Conservation (phyloP, 2,329 filamentous ascomycete species). For the Cercospora sesami region DNA sequence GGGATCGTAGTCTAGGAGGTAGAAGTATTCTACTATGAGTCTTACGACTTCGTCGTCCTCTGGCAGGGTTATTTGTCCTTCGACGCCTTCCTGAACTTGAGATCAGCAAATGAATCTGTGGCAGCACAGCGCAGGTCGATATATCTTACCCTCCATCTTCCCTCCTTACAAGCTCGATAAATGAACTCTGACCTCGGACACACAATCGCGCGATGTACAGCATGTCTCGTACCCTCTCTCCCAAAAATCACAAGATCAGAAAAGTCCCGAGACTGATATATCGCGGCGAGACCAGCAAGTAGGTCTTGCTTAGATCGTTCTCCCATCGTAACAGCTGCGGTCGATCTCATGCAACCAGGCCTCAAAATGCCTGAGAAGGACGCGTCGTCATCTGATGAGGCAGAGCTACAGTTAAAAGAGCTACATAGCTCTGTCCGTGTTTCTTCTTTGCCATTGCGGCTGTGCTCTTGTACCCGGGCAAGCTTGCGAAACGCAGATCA, state of each 20-base stretch:
- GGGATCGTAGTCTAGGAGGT: slow-evolving; percentile 32
- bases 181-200: slow-evolving; percentile 31
- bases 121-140: not conserved
- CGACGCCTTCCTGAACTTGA: slow-evolving; percentile 24
- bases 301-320: slow-evolving; percentile 25
- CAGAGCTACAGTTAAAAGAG: not conserved
- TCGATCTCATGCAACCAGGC: slow-evolving; percentile 11
- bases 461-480: slow-evolving; percentile 8
- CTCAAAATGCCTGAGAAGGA: not conserved
- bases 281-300: slow-evolving; percentile 21
- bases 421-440: not conserved
- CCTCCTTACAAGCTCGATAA: slow-evolving; percentile 22
- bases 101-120: not conserved
- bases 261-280: slow-evolving; percentile 29
- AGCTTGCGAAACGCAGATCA: not conserved
- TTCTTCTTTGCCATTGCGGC: slow-evolving; percentile 3
- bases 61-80: slow-evolving; percentile 28
- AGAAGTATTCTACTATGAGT: slow-evolving; percentile 33
- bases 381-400: not conserved
- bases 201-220: slow-evolving; percentile 29
- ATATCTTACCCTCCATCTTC: slow-evolving; percentile 25
- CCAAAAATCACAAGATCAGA: slow-evolving; percentile 27
- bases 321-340: slow-evolving; percentile 16
- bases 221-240: slow-evolving; percentile 24
- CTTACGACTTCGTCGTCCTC: slow-evolving; percentile 32